Evolutionary conservation across 2,329 filamentous ascomycete species (phyloP), one percentile per base, ranked within the genome.

Genomic region (Stachybotrys chlorohalonatus): DNA sequence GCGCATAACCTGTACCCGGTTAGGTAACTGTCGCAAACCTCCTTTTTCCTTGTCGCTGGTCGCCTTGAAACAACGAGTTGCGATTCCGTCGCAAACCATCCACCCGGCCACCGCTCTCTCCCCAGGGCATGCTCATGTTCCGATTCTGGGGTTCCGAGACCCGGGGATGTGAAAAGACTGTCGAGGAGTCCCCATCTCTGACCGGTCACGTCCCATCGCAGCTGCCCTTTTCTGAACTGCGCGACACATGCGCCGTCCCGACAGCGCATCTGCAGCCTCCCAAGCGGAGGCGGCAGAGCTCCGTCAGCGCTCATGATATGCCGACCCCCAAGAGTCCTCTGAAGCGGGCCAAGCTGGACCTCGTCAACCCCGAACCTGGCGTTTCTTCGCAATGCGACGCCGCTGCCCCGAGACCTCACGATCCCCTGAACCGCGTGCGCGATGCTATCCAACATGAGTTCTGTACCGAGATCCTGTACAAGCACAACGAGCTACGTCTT

Each of bases 401-500:
- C 57, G 60, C 24, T 54, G 55, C 52, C 53, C 54, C 53, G 50
- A 24, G 24, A 24, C 24, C 62, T 48, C 57, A 64, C 58, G 65
- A 73, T 60, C 58, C 80, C 62, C 74, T 85, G 45, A 47, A 16
- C 46, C 75, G 74, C 55, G 80, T 87, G 59, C 83, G 83, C 66
- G 85, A 92, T 62, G 80, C 81, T 42, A 87, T 97, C 66, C 86
- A 91, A 66, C 85, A 90, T 58, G 89, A 96, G 71, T 87, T 97
- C 70, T 89, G 91, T 65, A 82, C 94, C 60, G 92, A 96, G 74
- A 92, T 97, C 53, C 75, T 97, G 59, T 75, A 95, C 68, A 97
- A 96, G 77, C 94, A 99, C 72, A 85, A 94, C 65, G 94, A 99
- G 75, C 75, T 97, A 56, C 89, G 92, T 55, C 79, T 96, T 62